Conservation (phyloP, 1,284 basidiomycete genomes). For the Cutaneotrichosporon sp. region DNA sequence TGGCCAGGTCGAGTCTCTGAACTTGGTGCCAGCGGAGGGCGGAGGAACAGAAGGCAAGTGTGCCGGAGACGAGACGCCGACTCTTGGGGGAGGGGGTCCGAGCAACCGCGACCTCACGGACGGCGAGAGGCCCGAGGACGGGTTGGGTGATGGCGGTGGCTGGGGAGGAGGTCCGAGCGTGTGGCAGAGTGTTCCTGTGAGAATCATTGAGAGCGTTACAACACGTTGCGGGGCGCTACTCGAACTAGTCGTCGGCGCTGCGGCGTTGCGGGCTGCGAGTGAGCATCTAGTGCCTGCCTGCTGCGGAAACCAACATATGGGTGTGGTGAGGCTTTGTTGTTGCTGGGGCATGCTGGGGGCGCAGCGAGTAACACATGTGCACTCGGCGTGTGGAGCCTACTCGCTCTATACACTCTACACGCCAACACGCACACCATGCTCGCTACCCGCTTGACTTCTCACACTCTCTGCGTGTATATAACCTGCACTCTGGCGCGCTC, state of each 20-base stretch:
- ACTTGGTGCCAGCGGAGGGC: too few species aligned
- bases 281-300: not conserved
- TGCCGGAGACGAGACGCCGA: not conserved
- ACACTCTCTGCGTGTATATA: too few species aligned
- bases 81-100: not conserved
- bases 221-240: not conserved
- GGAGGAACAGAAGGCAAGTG: conserved; percentile 1
- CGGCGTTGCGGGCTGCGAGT: too few species aligned
- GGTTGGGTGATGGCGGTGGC: not conserved
- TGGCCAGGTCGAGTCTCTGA: too few species aligned
- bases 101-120: not conserved
- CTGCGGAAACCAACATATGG: too few species aligned
- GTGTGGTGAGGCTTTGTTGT: not conserved
- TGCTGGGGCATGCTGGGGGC: not conserved
- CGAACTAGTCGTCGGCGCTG: too few species aligned
- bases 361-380: not conserved
- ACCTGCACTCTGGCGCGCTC: too few species aligned
- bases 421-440: not conserved
- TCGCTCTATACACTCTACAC: too few species aligned
- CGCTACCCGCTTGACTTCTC: not conserved
- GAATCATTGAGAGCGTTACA: not conserved
- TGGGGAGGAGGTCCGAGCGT: not conserved
- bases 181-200: not conserved
- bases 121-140: not conserved
- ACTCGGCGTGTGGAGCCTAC: not conserved